Evolutionary conservation across 495 filamentous ascomycete species (phyloP).

Genomic region (Podospora pseudoanserina): DNA sequence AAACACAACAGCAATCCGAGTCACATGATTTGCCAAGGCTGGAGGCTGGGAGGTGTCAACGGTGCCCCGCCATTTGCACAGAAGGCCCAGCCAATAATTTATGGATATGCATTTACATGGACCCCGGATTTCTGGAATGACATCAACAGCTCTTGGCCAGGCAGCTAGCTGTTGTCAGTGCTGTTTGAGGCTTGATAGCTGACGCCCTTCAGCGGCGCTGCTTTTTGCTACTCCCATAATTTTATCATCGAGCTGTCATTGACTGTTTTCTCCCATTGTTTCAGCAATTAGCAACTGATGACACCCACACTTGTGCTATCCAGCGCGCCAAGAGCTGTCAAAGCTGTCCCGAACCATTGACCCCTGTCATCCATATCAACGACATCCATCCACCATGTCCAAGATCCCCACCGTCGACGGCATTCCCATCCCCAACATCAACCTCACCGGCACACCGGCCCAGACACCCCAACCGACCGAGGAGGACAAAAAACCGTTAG

Average conservation of each 20-base stretch:
- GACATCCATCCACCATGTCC: slow-evolving; percentile 15
- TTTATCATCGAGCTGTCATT: neutral
- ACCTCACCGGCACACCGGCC: slow-evolving; percentile 7
- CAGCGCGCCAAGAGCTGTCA: neutral
- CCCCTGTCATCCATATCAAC: neutral
- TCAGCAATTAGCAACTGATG: too few species aligned
- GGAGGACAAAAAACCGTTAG: slow-evolving; percentile 21
- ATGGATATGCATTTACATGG: slow-evolving; percentile 1
- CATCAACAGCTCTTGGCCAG: slow-evolving; percentile 11
- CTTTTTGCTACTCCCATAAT: neutral
- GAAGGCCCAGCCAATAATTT: slow-evolving; percentile 5
- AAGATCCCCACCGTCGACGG: slow-evolving; percentile 36
- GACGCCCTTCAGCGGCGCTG: too few species aligned
- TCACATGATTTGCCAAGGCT: neutral
- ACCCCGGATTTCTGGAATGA: slow-evolving; percentile 5
- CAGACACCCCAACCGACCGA: neutral
- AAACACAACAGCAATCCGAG: too few species aligned
- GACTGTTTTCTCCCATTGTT: neutral
- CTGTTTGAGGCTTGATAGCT: neutral
- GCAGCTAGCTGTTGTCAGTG: neutral
- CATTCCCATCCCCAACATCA: slow-evolving; percentile 31
- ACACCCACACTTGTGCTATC: neutral
- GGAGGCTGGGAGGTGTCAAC: neutral
- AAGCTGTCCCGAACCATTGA: neutral
- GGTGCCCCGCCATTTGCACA: too few species aligned